Base-by-base conservation (phyloP, 495 filamentous ascomycete species). In the Aspergillus affinis region DNA sequence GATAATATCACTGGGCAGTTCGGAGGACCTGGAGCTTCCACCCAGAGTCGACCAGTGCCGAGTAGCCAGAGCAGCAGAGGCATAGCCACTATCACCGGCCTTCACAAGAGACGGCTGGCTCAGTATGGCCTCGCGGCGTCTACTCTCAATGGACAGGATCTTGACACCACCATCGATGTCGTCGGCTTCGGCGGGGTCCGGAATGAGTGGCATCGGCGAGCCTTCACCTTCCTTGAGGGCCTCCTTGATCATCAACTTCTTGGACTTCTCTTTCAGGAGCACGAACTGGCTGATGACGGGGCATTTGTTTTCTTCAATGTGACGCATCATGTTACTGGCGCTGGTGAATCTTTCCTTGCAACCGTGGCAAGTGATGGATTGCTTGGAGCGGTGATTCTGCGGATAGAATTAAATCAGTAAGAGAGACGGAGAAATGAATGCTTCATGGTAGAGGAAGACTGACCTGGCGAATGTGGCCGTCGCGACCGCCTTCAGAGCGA, bases 271-370 rank as follows among this genome's bases (percentile, higher is more conserved):
- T 26, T 66, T 66, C 2, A 72, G 57, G 27, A 82, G 74, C 9
- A 73, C 61, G 3, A 57, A n/a, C 5, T 60, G 19, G 6, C 55
- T 55, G 29, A 81, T 76, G 0, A 20, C 54, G 4, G 48, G 44
- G 58, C 84, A 86, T 8, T 76, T 65, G n/a, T 75, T 74, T 8
- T 66, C 57, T 58, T 85, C 81, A 23, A 85, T 72, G 57, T 87
- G 84, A n/a, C 63, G 64, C 51, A 85, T 76, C 8, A 82, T 55
- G 8, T 55, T 66, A 7, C 69, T 62, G 2, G 82, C 84, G 48
- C 65, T 72, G 12, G 63, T 67, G 68, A 83, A 87, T 3, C 61
- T 53, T 8, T 32, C 41, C 6, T 59, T 59, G 64, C 84, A 87
- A 23, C 77, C 78, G 15, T 57, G 45, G 65, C 84, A 87, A 9